Evolutionary conservation across 2,329 filamentous ascomycete genomes (phyloP).

Genomic region (Fusarium sp.): DNA sequence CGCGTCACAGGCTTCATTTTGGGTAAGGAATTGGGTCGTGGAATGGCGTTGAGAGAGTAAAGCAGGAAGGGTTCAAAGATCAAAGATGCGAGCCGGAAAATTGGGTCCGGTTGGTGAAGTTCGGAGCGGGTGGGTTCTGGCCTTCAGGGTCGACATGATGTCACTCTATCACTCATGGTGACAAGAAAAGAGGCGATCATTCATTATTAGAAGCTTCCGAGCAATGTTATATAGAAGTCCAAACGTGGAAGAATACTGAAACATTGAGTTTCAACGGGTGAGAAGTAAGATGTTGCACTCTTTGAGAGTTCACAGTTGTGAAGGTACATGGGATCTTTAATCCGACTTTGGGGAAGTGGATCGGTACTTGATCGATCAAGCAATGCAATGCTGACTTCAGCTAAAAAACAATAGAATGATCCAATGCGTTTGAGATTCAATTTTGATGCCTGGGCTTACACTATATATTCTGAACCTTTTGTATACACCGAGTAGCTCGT

Average conservation of each 20-base stretch:
- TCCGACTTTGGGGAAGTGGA: neutral
- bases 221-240: fast-evolving
- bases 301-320: neutral
- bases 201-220: too few relatives aligned
- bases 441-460: neutral
- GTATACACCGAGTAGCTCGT: neutral
- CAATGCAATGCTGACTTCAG: neutral
- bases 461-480: neutral
- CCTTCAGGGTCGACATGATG: slow-evolving; percentile 40
- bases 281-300: neutral
- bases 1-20: slow-evolving; percentile 58
- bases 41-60: slow-evolving; percentile 17
- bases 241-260: neutral
- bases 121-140: slow-evolving; percentile 32
- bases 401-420: neutral
- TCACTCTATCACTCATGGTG: slow-evolving; percentile 17
- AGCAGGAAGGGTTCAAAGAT: slow-evolving; percentile 10
- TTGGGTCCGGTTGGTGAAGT: slow-evolving; percentile 34
- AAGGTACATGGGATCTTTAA: neutral
- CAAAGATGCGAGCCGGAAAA: slow-evolving; percentile 38
- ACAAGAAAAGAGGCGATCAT: neutral
- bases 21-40: slow-evolving; percentile 22
- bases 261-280: neutral
- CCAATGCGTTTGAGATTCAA: neutral
- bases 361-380: neutral